Conservation (phyloP, 495 filamentous ascomycete species). For the Tuber borchii region DNA sequence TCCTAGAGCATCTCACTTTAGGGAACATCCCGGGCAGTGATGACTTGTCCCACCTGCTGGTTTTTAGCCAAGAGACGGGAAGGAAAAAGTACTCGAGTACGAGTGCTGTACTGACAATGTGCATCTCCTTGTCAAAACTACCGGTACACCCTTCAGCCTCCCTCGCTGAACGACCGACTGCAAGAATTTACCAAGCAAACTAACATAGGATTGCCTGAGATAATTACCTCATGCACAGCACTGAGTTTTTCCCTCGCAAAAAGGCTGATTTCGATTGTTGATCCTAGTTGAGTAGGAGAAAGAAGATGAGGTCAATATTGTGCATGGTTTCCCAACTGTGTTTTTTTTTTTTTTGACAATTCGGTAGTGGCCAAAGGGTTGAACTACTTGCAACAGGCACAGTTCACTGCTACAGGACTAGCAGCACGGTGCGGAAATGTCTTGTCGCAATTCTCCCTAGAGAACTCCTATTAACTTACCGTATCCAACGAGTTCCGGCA, state of each 20-base stretch:
- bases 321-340: neutral
- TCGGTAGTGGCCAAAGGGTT: neutral
- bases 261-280: neutral
- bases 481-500: neutral
- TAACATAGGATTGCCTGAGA: neutral
- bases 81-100: neutral
- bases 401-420: neutral
- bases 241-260: neutral
- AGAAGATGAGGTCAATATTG: neutral
- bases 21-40: neutral
- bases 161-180: neutral
- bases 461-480: neutral
- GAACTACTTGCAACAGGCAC: neutral
- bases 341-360: neutral
- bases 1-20: neutral
- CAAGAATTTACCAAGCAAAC: neutral
- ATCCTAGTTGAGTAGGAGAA: neutral
- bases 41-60: neutral
- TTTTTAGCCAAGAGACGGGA: neutral
- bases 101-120: neutral
- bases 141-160: neutral
- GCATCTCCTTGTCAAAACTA: neutral
- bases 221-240: neutral
- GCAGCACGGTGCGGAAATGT: neutral
- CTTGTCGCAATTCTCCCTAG: neutral